Evolutionary conservation across 2,329 filamentous ascomycete species (phyloP), one percentile per base, ranked within the genome.

Genomic region (Colletotrichum tamarilloi): DNA sequence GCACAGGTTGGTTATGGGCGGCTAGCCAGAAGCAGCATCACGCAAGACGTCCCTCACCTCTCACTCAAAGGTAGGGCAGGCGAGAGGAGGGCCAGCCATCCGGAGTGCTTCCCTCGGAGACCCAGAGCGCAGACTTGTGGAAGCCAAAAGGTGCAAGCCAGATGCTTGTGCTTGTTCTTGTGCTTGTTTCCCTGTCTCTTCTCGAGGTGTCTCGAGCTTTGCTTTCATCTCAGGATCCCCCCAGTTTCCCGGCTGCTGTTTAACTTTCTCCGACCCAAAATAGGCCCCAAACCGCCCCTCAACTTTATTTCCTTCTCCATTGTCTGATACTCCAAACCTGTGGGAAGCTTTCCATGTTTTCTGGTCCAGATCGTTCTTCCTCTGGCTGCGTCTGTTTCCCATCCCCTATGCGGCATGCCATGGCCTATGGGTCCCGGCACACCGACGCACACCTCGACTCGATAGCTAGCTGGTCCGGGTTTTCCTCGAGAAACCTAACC

Each of bases 251-350:
- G 11, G 32, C 32, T 52, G 16, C 35, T 72, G 42, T 58, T 63
- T 62, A 35, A 55, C 38, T 63, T 52, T 30, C 4, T n/a, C 35
- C 58, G 3, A 49, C 19, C 66, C n/a, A 46, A 59, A 64, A 69
- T 57, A 68, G 66, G 46, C 53, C 55, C 56, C 66, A 64, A 58
- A 59, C 55, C 64, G 46, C 70, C 70, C 70, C 66, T 72, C 42
- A 70, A 73, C 67, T 55, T 70, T 70, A 42, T 70, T 57, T 53
- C 35, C 11, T 19, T 52, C 49, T n/a, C 38, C 26, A 19, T 49
- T 22, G 8, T 49, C 19, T 49, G 38, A 42, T 19, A 42, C 38
- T 42, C 38, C 38, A 5, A 24, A n/a, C 26, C 22, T 19, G 14
- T 12, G 24, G 22, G 22, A 35, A 24, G 22, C 35, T 38, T 46